phyloP scores from a whole-genome alignment of 83 land plant genomes.

The Picea abies region DNA sequence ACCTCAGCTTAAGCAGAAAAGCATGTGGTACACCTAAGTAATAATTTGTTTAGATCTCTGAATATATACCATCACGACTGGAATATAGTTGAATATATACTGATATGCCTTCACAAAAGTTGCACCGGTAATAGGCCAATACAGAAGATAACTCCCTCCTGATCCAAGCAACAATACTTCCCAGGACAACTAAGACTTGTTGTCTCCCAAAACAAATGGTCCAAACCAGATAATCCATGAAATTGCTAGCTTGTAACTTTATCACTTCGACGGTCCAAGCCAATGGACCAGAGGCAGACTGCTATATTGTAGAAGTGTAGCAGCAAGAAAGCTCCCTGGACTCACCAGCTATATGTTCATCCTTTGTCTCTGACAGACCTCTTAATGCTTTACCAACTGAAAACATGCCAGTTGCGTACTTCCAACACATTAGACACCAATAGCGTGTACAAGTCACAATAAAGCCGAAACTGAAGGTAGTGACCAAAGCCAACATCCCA shows the following conservation, averaged over 20 bases:
- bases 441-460: constrained; percentile 20
- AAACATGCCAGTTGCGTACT: constrained; percentile 5
- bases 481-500: constrained; percentile 17
- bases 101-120: constrained; percentile 9
- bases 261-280: constrained; percentile 21
- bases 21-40: constrained; percentile 1
- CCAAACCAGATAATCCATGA: constrained; percentile 17
- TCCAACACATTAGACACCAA: constrained; percentile 16
- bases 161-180: neutral
- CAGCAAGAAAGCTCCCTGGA: constrained; percentile 12
- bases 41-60: constrained; percentile 11
- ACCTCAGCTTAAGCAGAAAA: neutral
- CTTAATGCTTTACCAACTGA: constrained; percentile 14
- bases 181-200: constrained; percentile 3
- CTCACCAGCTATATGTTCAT: constrained; percentile 17
- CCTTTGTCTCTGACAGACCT: constrained; percentile 2
- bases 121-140: constrained; percentile 14
- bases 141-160: constrained; percentile 12
- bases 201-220: constrained; percentile 17
- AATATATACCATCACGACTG: constrained; percentile 10
- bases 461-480: constrained; percentile 17
- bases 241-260: constrained; percentile 12
- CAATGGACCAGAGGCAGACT: constrained; percentile 14
- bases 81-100: neutral
- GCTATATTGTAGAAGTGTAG: neutral